Base-by-base conservation (phyloP, 345 rosid species). In the Rubroshorea leprosula region DNA sequence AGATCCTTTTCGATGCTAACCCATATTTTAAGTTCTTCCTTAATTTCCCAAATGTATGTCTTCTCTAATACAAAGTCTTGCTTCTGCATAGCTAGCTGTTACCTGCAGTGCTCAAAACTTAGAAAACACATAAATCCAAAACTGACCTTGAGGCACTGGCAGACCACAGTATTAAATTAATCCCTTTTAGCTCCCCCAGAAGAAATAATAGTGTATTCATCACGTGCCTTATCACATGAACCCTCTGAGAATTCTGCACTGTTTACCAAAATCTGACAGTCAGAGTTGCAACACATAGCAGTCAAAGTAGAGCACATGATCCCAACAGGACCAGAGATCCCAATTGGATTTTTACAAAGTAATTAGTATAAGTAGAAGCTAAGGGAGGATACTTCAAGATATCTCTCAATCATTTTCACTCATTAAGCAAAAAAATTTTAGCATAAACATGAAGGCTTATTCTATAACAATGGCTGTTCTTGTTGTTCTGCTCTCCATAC, bases 251-350 rank as follows among this genome's bases (percentile, higher is more conserved):
- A n/a, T 25, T 44, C 19, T 7, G 19, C 51, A 45, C 51, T 23
- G 49, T 57, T 49, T 26, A 49, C 18, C 46, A 56, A 55, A 56
- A 54, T 51, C 15, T 15, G 47, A 51, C 49, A 57, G 41, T 35
- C 41, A 56, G 65, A 55, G 56, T 55, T 56, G 62, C 49, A 63
- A n/a, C 55, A 24, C 55, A 50, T n/a, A 51, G 26, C 71, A 60
- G 80, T 78, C 80, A 82, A 77, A 71, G 78, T 9, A 47, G 4
- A 63, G 74, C 80, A 82, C 84, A 77, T 79, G 87, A 79, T 73
- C 76, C 62, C 67, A 71, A 77, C 66, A 35, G 11, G 41, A 35
- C 41, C 7, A 35, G 12, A 35, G 41, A 35, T 35, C 41, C 41
- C 3, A 35, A 35, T n/a, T n/a, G n/a, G n/a, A 35, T 3, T 35